Conservation (phyloP, 129 eudicot species). For the Arctium minus region DNA sequence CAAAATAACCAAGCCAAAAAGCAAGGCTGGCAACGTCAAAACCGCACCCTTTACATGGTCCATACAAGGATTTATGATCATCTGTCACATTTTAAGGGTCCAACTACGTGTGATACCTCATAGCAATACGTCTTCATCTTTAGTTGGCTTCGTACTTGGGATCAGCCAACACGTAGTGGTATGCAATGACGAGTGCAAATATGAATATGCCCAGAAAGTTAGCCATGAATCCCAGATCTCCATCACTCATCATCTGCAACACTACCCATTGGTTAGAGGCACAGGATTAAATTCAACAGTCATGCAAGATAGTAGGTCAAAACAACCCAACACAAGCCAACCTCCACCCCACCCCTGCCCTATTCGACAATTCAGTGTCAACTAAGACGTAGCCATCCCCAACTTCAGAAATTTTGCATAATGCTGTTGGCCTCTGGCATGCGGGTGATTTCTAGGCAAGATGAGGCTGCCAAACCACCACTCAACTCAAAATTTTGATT, state of each 20-base stretch:
- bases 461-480: too few species aligned
- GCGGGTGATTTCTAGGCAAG: too few species aligned
- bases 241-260: conserved; percentile 51
- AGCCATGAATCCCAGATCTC: conserved; percentile 48
- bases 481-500: not conserved
- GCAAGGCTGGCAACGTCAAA: not conserved
- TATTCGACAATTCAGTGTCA: not conserved
- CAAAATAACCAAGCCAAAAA: not conserved
- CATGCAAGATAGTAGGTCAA: not conserved
- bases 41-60: not conserved
- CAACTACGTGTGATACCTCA: not conserved
- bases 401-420: not conserved
- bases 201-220: conserved; percentile 43
- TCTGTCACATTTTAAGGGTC: not conserved
- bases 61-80: not conserved
- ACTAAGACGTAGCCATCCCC: not conserved
- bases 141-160: conserved; percentile 46
- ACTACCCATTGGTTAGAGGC: not conserved
- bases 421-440: not conserved
- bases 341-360: not conserved
- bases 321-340: not conserved
- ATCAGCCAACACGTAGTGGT: conserved; percentile 49
- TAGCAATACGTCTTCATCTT: not conserved
- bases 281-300: not conserved
- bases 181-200: conserved; percentile 38